Percentiles rank a stretch among this genome's conserved stretches.
phyloP scores from a whole-genome alignment of 768 basidiomycete species.

The Fomitopsis serialis region DNA sequence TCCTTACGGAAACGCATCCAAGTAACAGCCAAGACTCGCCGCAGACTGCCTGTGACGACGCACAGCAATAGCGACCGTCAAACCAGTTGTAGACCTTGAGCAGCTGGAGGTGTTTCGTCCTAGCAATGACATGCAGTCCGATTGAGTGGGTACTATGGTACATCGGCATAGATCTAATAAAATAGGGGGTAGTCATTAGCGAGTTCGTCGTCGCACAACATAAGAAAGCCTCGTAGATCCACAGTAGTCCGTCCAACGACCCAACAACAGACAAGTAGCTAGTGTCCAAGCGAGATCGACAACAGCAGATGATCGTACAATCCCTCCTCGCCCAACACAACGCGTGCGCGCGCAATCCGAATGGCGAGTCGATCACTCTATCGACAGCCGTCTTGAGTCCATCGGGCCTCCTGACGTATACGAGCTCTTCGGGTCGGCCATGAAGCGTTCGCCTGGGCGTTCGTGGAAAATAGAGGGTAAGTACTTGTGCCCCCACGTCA shows the following conservation, averaged over 20 bases:
- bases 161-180: no score
- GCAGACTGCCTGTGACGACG: no score
- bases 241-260: neutral
- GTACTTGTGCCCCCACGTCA: constrained; percentile 42
- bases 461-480: constrained; percentile 22
- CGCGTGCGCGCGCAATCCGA: neutral
- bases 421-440: constrained; percentile 41
- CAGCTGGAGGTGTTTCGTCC: no score
- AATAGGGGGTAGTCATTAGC: no score
- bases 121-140: no score
- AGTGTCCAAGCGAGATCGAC: neutral
- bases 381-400: constrained; percentile 59
- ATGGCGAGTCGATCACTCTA: constrained; percentile 53
- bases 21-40: no score
- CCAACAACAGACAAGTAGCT: neutral
- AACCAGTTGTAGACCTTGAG: no score
- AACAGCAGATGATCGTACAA: constrained; percentile 5
- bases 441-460: constrained; percentile 28
- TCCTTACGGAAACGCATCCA: no score
- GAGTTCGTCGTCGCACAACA: no score
- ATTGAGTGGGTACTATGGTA: no score
- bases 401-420: constrained; percentile 51
- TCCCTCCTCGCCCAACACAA: neutral
- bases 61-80: no score
- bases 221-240: neutral